Percentiles rank a stretch among this genome's conserved stretches.
These are phyloP conservation scores for Omphalea diandra DNA, from an alignment of 441 rosid species.

Conservation along the genomic window DNA sequence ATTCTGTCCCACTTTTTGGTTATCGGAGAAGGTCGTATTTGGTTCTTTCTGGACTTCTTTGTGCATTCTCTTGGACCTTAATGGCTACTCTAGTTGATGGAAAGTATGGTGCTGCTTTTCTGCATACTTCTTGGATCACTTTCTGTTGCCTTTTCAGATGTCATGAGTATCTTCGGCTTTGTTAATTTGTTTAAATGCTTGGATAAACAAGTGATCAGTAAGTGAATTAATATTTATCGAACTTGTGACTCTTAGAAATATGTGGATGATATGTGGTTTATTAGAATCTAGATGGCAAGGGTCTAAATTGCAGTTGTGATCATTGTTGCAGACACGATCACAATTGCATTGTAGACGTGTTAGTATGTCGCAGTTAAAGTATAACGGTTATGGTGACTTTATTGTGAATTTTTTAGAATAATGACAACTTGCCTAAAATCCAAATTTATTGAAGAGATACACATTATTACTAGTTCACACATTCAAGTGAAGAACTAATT, in stretches of 20 bases:
- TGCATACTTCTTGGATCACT: slow-evolving; percentile 94
- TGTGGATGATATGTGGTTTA: neutral
- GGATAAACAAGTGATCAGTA: neutral
- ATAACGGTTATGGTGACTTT: too few species aligned
- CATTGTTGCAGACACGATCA: too few species aligned
- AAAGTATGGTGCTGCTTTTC: slow-evolving; percentile 76
- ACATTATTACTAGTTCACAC: too few species aligned
- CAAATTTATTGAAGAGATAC: too few species aligned
- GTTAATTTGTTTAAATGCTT: neutral
- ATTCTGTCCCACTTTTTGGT: slow-evolving; percentile 87
- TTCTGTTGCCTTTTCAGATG: slow-evolving; percentile 98
- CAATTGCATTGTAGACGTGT: too few species aligned
- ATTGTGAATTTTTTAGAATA: too few species aligned
- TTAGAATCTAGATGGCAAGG: neutral
- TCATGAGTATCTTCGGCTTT: slow-evolving; percentile 45
- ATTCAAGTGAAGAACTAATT: too few species aligned
- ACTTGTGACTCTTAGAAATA: neutral
- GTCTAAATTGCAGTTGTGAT: too few species aligned
- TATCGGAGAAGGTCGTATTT: slow-evolving; percentile 94
- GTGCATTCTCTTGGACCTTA: slow-evolving; percentile 93
- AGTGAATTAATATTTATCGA: slow-evolving; percentile 1
- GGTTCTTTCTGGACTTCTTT: slow-evolving; percentile 92
- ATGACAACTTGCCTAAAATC: too few species aligned
- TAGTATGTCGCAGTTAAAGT: too few species aligned
- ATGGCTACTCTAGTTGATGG: slow-evolving; percentile 87